Conservation (phyloP, 306 rosid genomes). For the Dalbergia oliveri region DNA sequence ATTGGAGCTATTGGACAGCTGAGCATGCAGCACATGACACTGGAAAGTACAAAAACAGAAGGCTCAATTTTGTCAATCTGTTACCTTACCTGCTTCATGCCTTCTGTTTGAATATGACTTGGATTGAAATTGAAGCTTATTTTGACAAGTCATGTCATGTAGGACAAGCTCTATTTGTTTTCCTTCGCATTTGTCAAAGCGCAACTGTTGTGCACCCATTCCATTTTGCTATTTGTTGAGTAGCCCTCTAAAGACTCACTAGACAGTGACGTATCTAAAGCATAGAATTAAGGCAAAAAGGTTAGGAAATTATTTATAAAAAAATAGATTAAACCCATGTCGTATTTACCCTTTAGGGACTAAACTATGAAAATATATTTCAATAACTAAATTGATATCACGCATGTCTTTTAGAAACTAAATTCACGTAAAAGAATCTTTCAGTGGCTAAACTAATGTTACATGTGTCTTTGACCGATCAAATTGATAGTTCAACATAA, state of each 20-base stretch:
- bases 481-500: too few relatives aligned
- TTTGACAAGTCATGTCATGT: slow-evolving; percentile 25
- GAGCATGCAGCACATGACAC: neutral
- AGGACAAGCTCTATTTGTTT: slow-evolving; percentile 14
- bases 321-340: too few relatives aligned
- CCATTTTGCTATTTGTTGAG: neutral
- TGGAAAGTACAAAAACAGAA: neutral
- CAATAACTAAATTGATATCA: too few relatives aligned
- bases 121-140: neutral
- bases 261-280: neutral
- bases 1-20: neutral
- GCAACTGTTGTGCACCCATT: neutral
- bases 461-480: too few relatives aligned
- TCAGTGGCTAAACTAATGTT: too few relatives aligned
- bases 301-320: neutral
- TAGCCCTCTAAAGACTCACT: neutral
- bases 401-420: too few relatives aligned
- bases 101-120: neutral
- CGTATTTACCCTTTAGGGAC: too few relatives aligned
- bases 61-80: neutral
- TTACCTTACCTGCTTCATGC: neutral
- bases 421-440: too few relatives aligned
- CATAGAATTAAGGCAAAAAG: neutral
- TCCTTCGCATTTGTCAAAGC: slow-evolving; percentile 13
- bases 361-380: too few relatives aligned